A percentile compares a stretch with the other conserved stretches of the same genome.
Evolutionary conservation across 1,139 yeast species (phyloP).

Genomic region (Trichomonascaceae sp.): DNA sequence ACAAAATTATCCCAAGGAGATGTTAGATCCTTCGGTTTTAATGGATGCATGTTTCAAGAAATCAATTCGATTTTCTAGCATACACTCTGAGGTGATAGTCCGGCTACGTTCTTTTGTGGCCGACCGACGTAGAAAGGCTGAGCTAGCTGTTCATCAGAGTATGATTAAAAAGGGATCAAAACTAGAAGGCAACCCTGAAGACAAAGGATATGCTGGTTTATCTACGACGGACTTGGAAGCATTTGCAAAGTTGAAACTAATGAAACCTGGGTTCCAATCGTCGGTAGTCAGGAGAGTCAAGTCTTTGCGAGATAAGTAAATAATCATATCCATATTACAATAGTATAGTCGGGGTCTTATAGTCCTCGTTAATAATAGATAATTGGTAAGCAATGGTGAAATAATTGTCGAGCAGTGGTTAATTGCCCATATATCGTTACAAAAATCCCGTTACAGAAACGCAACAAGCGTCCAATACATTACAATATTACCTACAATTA

Average conservation of each 20-base stretch:
- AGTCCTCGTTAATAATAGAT: neutral
- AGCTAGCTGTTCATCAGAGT: conserved; percentile 5
- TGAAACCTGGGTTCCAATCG: conserved; percentile 8
- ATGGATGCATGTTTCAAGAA: conserved; percentile 72
- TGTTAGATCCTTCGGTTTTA: conserved; percentile 63
- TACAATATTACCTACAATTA: neutral
- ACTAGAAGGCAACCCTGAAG: neutral
- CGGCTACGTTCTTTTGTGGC: conserved; percentile 72
- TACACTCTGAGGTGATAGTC: conserved; percentile 75
- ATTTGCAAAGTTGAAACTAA: conserved; percentile 16
- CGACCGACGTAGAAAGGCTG: conserved; percentile 32
- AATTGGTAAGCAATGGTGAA: neutral
- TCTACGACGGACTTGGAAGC: conserved; percentile 19
- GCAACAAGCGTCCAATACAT: neutral
- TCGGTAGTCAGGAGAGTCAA: conserved; percentile 3
- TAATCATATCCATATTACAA: neutral
- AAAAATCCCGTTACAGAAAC: too few relatives aligned
- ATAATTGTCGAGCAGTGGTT: too few relatives aligned
- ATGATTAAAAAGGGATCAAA: conserved; percentile 2
- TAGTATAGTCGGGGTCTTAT: neutral
- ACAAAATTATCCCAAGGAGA: conserved; percentile 71
- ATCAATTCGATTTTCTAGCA: conserved; percentile 56
- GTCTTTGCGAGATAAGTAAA: neutral
- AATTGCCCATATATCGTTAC: too few relatives aligned
- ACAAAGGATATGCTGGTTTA: neutral